phyloP scores from a whole-genome alignment of 2,329 filamentous ascomycete species.

The Clarireedia paspali region DNA sequence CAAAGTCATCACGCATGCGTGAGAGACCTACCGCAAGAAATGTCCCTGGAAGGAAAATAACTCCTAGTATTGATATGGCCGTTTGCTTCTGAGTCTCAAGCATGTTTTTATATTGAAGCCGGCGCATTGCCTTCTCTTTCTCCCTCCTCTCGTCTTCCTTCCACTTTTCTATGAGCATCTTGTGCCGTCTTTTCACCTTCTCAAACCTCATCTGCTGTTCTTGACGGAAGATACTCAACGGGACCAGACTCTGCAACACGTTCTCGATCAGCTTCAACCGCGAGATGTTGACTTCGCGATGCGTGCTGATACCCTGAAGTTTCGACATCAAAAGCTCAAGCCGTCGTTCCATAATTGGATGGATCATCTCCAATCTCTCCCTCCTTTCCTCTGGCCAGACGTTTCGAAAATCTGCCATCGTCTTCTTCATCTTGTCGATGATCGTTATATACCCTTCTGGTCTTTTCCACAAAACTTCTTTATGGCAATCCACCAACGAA shows the following conservation, averaged over 20 bases:
- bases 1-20: neutral
- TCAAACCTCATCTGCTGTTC: conserved; percentile 3
- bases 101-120: too few relatives aligned
- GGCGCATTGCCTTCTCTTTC: too few relatives aligned
- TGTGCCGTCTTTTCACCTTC: neutral
- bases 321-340: neutral
- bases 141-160: conserved; percentile 2
- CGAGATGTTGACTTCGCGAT: conserved; percentile 5
- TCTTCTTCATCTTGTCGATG: conserved; percentile 40
- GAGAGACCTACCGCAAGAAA: neutral
- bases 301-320: conserved; percentile 2
- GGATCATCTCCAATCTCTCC: neutral
- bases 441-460: conserved; percentile 55
- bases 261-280: conserved; percentile 4
- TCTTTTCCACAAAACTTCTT: conserved; percentile 55
- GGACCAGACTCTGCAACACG: conserved; percentile 5
- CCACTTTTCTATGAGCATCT: neutral
- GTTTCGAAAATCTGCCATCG: conserved; percentile 17
- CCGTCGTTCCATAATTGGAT: neutral
- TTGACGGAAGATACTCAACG: conserved; percentile 3
- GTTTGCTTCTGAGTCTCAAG: conserved; percentile 9
- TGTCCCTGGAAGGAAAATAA: conserved; percentile 6
- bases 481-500: conserved; percentile 57
- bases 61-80: conserved; percentile 2
- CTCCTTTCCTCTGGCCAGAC: neutral